Base-by-base conservation (phyloP, 192 early-diverging fungal genomes). In the Umbelopsis ramanniana region DNA sequence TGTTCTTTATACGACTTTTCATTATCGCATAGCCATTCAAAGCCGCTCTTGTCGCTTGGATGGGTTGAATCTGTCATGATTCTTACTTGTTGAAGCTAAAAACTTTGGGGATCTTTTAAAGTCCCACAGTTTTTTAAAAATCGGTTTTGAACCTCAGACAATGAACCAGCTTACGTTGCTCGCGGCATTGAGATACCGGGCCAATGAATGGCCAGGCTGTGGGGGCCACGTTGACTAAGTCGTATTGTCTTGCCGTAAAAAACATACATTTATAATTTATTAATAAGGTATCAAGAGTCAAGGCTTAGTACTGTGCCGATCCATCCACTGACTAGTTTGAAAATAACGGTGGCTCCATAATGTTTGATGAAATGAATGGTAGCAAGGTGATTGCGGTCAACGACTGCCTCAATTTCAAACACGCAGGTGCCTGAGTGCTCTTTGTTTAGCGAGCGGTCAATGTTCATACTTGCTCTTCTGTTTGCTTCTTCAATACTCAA, bases 271-370 rank as follows among this genome's bases (percentile, higher is more conserved):
- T 50, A 50, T 50, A 50, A 50, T 50, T 17, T 35, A 60, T 60
- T 60, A 19, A 38, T 37, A 37, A 63, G 33, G 33, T 29, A 38
- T 33, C 33, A 63, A 37, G 57, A 63, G 17, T 63, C 57, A 38
- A 63, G 57, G 4, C 57, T 26, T 15, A 63, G 57, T 38, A 63
- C 57, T 29, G 57, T 37, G 33, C 57, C 57, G 37, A 63, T 63
- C 57, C 57, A 63, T 63, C 57, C 57, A 33, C 57, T 63, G 29
- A 63, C 57, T 63, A 63, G 5, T 37, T 63, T 63, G 19, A 63
- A 63, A 19, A 63, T 35, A 4, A 63, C 14, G 17, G 57, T 63
- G 26, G 57, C 29, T 37, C 57, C 57, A 37, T 63, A 26, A 17
- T 63, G 57, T 33, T 63, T 63, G 57, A 63, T 63, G 35, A 63